Evolutionary conservation across 2,329 filamentous ascomycete genomes (phyloP).

Genomic region (Metarhizium rileyi): DNA sequence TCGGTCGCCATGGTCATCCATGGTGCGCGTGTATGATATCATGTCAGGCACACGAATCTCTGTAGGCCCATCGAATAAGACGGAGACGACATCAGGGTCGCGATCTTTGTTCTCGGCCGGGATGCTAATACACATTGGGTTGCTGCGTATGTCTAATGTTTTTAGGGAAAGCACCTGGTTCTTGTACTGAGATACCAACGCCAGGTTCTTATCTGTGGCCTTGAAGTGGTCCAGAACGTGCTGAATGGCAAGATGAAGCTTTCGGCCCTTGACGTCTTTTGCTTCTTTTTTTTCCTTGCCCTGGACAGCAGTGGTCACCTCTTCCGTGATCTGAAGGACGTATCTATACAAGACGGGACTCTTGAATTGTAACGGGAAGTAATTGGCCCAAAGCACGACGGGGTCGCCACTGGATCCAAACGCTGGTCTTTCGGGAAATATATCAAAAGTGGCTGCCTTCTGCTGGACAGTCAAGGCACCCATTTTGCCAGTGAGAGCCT

Average conservation of each 20-base stretch:
- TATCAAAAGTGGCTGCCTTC: conserved; percentile 12
- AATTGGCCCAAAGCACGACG: conserved; percentile 44
- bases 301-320: conserved; percentile 21
- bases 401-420: conserved; percentile 34
- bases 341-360: conserved; percentile 34
- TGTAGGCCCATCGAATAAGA: conserved; percentile 31
- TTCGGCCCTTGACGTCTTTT: conserved; percentile 30
- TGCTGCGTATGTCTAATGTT: conserved; percentile 25
- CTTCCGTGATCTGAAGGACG: conserved; percentile 27
- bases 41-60: conserved; percentile 30
- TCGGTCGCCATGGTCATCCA: conserved; percentile 27
- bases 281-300: conserved; percentile 8
- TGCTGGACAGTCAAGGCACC: conserved; percentile 21
- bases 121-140: conserved; percentile 26
- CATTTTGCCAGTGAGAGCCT: conserved; percentile 26
- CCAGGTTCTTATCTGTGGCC: conserved; percentile 17
- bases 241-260: conserved; percentile 32
- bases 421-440: conserved; percentile 38
- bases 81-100: conserved; percentile 25
- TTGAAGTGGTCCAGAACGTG: conserved; percentile 27
- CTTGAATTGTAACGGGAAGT: conserved; percentile 35
- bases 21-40: conserved; percentile 34
- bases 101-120: conserved; percentile 20
- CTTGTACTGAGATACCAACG: conserved; percentile 41
- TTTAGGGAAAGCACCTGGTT: conserved; percentile 32